phyloP scores from a whole-genome alignment of 208 protist species.

The Crithidia mellificae region DNA sequence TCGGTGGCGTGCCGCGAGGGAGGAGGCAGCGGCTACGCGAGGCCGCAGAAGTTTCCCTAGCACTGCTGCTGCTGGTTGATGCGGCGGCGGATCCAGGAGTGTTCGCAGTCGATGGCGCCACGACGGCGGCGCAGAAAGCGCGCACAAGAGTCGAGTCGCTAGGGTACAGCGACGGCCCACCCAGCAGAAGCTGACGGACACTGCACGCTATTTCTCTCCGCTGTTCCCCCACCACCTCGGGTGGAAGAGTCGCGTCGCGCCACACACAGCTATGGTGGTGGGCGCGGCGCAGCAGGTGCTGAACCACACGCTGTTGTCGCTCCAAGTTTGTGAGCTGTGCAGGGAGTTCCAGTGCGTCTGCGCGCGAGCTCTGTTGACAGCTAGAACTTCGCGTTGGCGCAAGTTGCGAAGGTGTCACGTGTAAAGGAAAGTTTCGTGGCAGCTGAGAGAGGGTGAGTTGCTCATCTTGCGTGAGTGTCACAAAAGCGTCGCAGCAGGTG shows the following conservation, averaged over 20 bases:
- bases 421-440: constrained; percentile 19
- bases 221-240: neutral
- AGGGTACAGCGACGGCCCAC: constrained; percentile 26
- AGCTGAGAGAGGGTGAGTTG: constrained; percentile 19
- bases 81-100: neutral
- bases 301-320: constrained; percentile 11
- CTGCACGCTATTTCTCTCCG: neutral
- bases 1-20: constrained; percentile 59
- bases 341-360: neutral
- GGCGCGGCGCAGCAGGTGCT: constrained; percentile 17
- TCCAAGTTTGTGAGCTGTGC: constrained; percentile 8
- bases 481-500: constrained; percentile 28
- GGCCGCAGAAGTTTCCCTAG: no score
- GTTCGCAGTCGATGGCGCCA: neutral
- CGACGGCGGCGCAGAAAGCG: constrained; percentile 46
- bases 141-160: constrained; percentile 43
- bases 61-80: neutral
- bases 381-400: no score
- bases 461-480: constrained; percentile 25
- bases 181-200: constrained; percentile 35
- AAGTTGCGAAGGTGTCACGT: neutral
- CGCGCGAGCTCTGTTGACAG: neutral
- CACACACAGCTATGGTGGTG: constrained; percentile 29
- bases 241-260: constrained; percentile 5
- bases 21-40: constrained; percentile 33